Percentiles rank a stretch among this genome's conserved stretches.
phyloP scores from a whole-genome alignment of 148 eudicot genomes.

The Fallopia convolvulus region DNA sequence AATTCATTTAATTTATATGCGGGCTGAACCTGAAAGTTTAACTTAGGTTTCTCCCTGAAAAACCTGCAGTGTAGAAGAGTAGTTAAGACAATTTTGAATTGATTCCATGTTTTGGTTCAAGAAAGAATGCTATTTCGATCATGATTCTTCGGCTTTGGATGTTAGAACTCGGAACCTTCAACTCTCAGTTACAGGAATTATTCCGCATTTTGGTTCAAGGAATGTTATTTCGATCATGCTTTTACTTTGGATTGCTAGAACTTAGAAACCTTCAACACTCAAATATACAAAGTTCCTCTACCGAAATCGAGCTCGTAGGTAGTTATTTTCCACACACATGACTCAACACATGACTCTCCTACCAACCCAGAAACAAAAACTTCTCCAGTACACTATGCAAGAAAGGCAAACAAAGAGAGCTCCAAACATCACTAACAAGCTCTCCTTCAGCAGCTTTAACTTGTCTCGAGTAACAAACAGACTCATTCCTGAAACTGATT shows the following conservation, averaged over 20 bases:
- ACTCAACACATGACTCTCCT: neutral
- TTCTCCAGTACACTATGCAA: constrained; percentile 3
- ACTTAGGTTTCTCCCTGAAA: neutral
- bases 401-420: constrained; percentile 17
- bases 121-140: neutral
- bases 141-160: neutral
- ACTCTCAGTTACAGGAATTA: neutral
- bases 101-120: neutral
- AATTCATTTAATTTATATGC: neutral
- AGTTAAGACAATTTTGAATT: neutral
- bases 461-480: constrained; percentile 41
- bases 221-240: neutral
- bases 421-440: constrained; percentile 26
- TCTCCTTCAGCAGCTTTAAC: constrained; percentile 39
- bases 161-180: neutral
- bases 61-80: neutral
- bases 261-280: neutral
- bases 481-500: constrained; percentile 24
- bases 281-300: neutral
- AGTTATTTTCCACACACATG: neutral
- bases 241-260: neutral
- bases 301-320: neutral
- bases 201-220: neutral
- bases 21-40: neutral
- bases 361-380: constrained; percentile 5